A percentile compares a stretch with the other conserved stretches of the same genome.
Evolutionary conservation across 495 filamentous ascomycete genomes (phyloP).

Genomic region (Xylaria curta): DNA sequence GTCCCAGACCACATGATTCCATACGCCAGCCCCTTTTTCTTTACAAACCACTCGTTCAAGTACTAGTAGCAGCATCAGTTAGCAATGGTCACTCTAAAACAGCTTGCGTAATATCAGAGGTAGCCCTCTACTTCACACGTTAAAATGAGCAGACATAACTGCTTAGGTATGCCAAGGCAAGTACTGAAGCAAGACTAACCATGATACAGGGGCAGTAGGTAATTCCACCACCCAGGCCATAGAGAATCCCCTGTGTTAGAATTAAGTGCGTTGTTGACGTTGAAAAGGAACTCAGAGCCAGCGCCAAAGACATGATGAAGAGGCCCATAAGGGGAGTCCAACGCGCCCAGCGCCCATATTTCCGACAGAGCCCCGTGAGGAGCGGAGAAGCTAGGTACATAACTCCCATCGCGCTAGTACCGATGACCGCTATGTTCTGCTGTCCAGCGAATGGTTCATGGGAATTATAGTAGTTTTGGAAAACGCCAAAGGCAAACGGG

Average conservation of each 20-base stretch:
- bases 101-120: too few species aligned
- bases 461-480: conserved; percentile 62
- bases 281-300: conserved; percentile 56
- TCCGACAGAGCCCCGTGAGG: conserved; percentile 43
- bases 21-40: conserved; percentile 59
- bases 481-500: conserved; percentile 64
- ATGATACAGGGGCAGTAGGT: conserved; percentile 57
- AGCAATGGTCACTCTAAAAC: not conserved
- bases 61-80: conserved; percentile 33
- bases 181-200: conserved; percentile 6
- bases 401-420: conserved; percentile 51
- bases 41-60: conserved; percentile 65
- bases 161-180: not conserved
- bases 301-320: conserved; percentile 45
- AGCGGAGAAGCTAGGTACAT: conserved; percentile 59
- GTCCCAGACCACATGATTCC: conserved; percentile 62
- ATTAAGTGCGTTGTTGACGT: conserved; percentile 55
- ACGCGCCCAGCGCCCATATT: conserved; percentile 38
- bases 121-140: not conserved
- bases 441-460: conserved; percentile 49
- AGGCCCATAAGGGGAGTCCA: conserved; percentile 47
- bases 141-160: not conserved
- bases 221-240: conserved; percentile 55
- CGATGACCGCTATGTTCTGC: conserved; percentile 51
- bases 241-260: conserved; percentile 61